These are phyloP conservation scores for Yamadazyma aaseri DNA, from an alignment of 1,139 yeast species.

Conservation along the genomic window DNA sequence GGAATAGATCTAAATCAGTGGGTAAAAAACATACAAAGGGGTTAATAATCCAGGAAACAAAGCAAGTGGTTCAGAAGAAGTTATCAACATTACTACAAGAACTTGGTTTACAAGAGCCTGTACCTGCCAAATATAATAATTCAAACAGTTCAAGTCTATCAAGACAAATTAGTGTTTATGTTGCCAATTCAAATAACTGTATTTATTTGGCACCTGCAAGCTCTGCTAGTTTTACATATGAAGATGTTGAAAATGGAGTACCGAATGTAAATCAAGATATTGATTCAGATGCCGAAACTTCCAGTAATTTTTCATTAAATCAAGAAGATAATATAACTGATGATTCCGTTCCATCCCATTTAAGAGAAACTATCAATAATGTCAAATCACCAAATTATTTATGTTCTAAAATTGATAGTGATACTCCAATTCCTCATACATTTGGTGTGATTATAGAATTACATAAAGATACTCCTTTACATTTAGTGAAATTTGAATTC, in stretches of 20 bases:
- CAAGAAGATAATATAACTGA: constrained; percentile 8
- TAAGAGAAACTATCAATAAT: constrained; percentile 17
- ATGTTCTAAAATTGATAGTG: constrained; percentile 40
- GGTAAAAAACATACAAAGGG: constrained; percentile 36
- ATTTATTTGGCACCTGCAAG: constrained; percentile 43
- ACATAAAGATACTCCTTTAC: constrained; percentile 31
- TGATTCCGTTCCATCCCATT: constrained; percentile 12
- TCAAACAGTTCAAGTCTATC: constrained; percentile 20
- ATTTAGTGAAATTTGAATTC: constrained; percentile 33
- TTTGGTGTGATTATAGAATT: constrained; percentile 46
- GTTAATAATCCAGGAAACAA: constrained; percentile 40
- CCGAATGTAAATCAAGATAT: constrained; percentile 6
- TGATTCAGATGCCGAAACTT: neutral
- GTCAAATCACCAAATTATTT: constrained; percentile 41
- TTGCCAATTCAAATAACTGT: constrained; percentile 43
- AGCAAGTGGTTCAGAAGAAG: constrained; percentile 39
- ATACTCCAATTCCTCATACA: constrained; percentile 45
- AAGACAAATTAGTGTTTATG: constrained; percentile 32
- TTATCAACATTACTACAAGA: constrained; percentile 31
- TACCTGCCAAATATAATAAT: constrained; percentile 29
- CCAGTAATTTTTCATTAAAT: too few relatives aligned
- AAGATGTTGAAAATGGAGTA: constrained; percentile 39
- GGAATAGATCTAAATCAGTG: constrained; percentile 21
- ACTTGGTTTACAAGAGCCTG: constrained; percentile 43
- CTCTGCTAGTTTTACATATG: constrained; percentile 45